Evolutionary conservation across 139 green algal species (phyloP).

Genomic region (Volvox reticuliferus): DNA sequence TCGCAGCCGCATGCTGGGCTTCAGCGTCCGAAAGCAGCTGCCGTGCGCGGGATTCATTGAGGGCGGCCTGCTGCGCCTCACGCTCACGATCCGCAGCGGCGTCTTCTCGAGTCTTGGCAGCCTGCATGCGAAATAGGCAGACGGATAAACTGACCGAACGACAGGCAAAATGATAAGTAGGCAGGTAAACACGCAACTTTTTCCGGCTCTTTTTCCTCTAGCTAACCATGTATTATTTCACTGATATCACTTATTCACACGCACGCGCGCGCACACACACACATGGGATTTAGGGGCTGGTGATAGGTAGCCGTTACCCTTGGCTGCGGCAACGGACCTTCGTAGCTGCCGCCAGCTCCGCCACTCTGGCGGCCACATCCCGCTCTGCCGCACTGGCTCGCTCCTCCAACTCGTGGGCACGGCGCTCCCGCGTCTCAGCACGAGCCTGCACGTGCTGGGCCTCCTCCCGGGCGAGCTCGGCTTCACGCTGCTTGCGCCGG

Average conservation of each 20-base stretch:
- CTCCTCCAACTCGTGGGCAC: conserved; percentile 40
- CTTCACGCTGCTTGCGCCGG: conserved; percentile 15
- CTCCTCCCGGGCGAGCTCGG: conserved; percentile 30
- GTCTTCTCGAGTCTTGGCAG: conserved; percentile 33
- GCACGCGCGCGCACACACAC: no score
- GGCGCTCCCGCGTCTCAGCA: conserved; percentile 34
- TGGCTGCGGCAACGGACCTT: not conserved
- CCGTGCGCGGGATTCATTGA: not conserved
- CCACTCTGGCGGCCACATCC: not conserved
- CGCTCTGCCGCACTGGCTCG: conserved; percentile 7
- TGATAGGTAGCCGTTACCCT: not conserved
- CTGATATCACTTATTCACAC: no score
- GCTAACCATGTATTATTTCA: no score
- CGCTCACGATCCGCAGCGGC: conserved; percentile 39
- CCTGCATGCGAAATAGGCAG: not conserved
- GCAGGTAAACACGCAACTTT: not conserved
- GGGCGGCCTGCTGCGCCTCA: not conserved
- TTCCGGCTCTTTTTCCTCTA: no score
- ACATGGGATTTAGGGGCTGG: no score
- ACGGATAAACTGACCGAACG: no score
- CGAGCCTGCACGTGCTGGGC: conserved; percentile 40
- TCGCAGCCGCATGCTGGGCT: not conserved
- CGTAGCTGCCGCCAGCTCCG: conserved; percentile 5
- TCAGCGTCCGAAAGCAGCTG: conserved; percentile 12
- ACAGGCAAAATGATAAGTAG: no score